Conservation (phyloP, 148 eudicot species). For the Rhododendron henanense region DNA sequence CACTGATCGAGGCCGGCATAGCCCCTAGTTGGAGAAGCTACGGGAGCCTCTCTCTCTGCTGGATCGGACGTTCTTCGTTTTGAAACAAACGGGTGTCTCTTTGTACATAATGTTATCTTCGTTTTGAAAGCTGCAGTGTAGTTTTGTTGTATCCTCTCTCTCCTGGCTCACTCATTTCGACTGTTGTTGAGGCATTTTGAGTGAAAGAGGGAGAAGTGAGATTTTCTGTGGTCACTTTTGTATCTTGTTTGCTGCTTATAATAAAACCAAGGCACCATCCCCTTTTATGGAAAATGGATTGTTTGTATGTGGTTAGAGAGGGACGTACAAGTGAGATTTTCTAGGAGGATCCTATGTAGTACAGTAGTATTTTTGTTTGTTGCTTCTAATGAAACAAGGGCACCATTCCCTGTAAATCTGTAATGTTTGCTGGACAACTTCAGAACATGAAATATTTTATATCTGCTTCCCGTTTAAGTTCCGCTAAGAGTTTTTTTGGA, state of each 20-base stretch:
- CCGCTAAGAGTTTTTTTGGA: too few species aligned
- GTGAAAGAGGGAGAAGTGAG: conserved; percentile 4
- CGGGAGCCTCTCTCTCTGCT: too few species aligned
- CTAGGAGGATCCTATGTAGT: not conserved
- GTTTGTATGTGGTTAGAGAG: not conserved
- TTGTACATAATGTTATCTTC: not conserved
- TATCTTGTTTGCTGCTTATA: not conserved
- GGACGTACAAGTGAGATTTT: not conserved
- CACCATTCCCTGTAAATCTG: not conserved
- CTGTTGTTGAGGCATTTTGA: not conserved
- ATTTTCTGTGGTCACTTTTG: not conserved
- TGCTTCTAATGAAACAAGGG: not conserved
- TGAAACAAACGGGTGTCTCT: not conserved
- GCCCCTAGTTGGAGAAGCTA: not conserved
- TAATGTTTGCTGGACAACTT: not conserved
- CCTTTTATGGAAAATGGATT: not conserved
- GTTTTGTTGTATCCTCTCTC: not conserved
- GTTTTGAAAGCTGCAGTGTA: not conserved
- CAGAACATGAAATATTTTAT: not conserved
- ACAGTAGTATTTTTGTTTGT: not conserved
- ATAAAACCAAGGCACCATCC: not conserved
- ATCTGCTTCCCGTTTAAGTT: too few species aligned
- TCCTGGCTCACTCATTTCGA: not conserved
- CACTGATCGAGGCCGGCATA: not conserved
- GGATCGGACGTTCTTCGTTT: not conserved